Conservation (phyloP, 352 stramenopile species). For the Phytophthora idaei region DNA sequence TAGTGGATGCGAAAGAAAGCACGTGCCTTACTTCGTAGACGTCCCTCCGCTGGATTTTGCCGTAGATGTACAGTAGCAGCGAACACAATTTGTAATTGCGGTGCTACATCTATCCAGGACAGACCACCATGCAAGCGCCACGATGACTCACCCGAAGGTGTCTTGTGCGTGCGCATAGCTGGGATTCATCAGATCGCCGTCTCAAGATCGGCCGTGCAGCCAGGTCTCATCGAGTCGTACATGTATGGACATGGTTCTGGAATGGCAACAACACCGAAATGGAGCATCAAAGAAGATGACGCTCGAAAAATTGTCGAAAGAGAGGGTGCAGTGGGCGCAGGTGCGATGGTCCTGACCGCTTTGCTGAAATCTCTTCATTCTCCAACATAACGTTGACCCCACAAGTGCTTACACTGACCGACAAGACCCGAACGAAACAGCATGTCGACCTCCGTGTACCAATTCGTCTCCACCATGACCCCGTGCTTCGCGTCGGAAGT, state of each 20-base stretch:
- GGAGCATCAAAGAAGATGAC: constrained; percentile 11
- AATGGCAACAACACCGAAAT: constrained; percentile 30
- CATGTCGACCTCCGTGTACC: constrained; percentile 39
- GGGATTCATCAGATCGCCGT: constrained; percentile 19
- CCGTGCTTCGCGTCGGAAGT: constrained; percentile 29
- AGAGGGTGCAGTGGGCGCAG: constrained; percentile 10
- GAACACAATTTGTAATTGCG: background rate
- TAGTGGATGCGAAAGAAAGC: constrained; percentile 30
- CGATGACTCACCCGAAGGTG: constrained; percentile 7
- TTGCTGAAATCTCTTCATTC: constrained; percentile 22
- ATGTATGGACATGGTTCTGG: constrained; percentile 12
- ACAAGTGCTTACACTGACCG: constrained; percentile 18
- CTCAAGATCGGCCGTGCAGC: constrained; percentile 16
- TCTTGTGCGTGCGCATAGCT: background rate
- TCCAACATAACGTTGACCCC: constrained; percentile 36
- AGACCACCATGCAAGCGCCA: constrained; percentile 1
- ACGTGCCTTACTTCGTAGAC: constrained; percentile 11
- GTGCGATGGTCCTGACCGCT: constrained; percentile 8
- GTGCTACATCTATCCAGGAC: too few species aligned
- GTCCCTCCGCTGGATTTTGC: constrained; percentile 17
- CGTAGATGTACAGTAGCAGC: too few species aligned
- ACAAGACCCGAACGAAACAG: constrained; percentile 1
- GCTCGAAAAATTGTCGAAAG: constrained; percentile 15
- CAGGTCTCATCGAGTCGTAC: constrained; percentile 14
- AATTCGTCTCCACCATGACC: constrained; percentile 31